Conservation (phyloP, 169 alveolate species). For the Plasmodium gonderi region DNA sequence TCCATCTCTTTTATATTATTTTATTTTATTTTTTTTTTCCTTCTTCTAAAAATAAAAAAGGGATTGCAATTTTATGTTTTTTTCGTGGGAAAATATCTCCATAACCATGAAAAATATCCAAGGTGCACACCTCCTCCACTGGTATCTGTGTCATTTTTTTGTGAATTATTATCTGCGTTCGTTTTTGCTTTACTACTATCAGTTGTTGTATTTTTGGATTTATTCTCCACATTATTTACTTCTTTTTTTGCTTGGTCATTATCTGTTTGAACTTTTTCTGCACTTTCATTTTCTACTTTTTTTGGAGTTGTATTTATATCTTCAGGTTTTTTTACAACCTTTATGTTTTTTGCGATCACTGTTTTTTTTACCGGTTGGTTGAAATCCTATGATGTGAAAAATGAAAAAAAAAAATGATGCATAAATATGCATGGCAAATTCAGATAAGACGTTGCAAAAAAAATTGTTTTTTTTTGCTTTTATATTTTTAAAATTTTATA, state of each 20-base stretch:
- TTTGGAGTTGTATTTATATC: neutral
- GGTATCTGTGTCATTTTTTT: slow-evolving; percentile 21
- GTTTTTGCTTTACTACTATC: neutral
- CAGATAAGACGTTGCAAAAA: neutral
- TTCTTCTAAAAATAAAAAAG: neutral
- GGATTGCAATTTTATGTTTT: neutral
- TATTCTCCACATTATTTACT: neutral
- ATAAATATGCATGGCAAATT: neutral
- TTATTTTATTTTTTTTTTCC: neutral
- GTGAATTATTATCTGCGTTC: slow-evolving; percentile 2
- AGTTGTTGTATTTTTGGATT: neutral
- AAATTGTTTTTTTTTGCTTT: neutral
- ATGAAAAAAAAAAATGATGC: neutral
- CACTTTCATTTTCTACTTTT: neutral
- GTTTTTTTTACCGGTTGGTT: slow-evolving; percentile 63
- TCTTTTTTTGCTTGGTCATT: slow-evolving; percentile 13
- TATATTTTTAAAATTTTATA: too few species aligned
- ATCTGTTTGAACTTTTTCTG: slow-evolving; percentile 1
- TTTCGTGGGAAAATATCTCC: slow-evolving; percentile 57
- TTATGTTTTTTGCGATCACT: slow-evolving; percentile 35
- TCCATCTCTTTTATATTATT: neutral
- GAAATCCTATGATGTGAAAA: slow-evolving; percentile 13
- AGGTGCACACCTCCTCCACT: neutral
- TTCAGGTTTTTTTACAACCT: slow-evolving; percentile 42
- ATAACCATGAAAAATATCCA: slow-evolving; percentile 51